Conservation (phyloP, 176 grass and related monocot species). For the Carex myosuroides region DNA sequence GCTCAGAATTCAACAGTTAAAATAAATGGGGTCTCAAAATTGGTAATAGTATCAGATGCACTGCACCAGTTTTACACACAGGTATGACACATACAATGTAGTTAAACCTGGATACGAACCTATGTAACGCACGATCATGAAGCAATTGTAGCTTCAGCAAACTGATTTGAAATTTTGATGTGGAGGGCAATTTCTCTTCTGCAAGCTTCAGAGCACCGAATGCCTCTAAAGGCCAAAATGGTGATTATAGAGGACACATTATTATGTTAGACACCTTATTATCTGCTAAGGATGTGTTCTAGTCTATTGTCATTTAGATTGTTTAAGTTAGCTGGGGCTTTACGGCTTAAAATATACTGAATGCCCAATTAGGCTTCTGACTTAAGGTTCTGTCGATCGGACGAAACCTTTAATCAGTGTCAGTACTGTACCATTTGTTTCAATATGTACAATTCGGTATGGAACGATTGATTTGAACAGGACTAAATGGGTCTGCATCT, state of each 20-base stretch:
- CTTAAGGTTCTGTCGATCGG: background rate
- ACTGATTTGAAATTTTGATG: slow-evolving; percentile 57
- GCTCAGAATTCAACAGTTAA: slow-evolving; percentile 6
- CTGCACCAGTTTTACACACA: background rate
- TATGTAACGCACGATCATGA: slow-evolving; percentile 82
- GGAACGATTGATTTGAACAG: background rate
- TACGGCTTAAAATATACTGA: background rate
- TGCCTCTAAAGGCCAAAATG: slow-evolving; percentile 48
- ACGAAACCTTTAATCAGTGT: background rate
- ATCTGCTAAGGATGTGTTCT: background rate
- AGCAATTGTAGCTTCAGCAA: slow-evolving; percentile 84
- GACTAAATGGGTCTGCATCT: background rate
- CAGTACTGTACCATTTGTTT: background rate
- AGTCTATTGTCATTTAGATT: background rate
- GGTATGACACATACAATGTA: slow-evolving; percentile 17
- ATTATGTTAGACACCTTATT: slow-evolving; percentile 10
- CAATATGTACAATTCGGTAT: background rate
- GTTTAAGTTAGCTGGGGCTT: background rate
- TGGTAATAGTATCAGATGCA: background rate
- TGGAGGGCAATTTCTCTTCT: slow-evolving; percentile 65
- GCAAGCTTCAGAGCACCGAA: slow-evolving; percentile 76
- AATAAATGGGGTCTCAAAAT: background rate
- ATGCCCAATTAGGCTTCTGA: background rate
- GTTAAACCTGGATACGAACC: slow-evolving; percentile 27
- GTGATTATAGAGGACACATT: background rate